Conservation (phyloP, 2,329 filamentous ascomycete genomes). For the Aspergillus spinulosporus region DNA sequence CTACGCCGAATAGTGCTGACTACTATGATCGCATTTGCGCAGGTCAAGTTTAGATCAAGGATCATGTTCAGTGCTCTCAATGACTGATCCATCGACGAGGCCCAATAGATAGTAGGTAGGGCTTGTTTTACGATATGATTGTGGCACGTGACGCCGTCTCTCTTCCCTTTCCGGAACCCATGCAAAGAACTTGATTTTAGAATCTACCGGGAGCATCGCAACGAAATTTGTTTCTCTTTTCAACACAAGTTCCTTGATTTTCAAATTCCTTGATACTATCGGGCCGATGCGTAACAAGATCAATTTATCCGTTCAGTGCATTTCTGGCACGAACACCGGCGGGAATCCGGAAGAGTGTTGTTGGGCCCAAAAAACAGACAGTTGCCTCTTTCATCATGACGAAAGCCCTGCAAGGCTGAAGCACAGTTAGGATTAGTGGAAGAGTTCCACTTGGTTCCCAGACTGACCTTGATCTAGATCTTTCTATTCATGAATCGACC, state of each 20-base stretch:
- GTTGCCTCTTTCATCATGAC: neutral
- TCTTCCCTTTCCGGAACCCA: neutral
- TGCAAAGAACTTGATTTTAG: neutral
- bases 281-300: neutral
- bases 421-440: neutral
- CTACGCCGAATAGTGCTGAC: neutral
- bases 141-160: neutral
- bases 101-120: neutral
- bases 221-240: neutral
- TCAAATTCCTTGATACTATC: neutral
- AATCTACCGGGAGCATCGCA: neutral
- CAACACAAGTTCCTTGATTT: neutral
- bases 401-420: neutral
- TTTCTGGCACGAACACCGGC: too few relatives aligned
- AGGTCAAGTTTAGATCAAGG: neutral
- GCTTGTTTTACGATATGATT: neutral
- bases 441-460: neutral
- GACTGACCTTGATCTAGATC: conserved; percentile 9
- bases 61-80: conserved; percentile 4
- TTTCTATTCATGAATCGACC: neutral
- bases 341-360: too few relatives aligned
- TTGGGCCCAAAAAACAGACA: neutral
- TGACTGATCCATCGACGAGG: neutral
- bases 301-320: too few relatives aligned
- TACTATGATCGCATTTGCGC: neutral